phyloP scores from a whole-genome alignment of 208 protist species.

The Leishmania braziliensis region DNA sequence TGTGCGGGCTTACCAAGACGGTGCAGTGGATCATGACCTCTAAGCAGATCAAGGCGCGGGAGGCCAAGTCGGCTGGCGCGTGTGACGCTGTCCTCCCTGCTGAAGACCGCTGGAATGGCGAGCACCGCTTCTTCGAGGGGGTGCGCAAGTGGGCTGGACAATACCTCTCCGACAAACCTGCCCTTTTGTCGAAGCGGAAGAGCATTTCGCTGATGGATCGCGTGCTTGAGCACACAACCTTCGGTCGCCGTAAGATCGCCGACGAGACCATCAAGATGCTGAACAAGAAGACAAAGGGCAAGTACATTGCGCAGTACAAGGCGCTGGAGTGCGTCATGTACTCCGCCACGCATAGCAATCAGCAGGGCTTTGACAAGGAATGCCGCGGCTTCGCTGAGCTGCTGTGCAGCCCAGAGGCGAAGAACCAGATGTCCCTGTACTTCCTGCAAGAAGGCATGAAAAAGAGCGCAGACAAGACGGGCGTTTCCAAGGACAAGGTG shows the following conservation, averaged over 20 bases:
- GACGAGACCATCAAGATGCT: conserved; percentile 63
- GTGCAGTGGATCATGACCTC: conserved; percentile 90
- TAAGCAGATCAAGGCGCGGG: conserved; percentile 60
- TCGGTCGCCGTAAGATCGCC: conserved; percentile 64
- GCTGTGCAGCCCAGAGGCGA: conserved; percentile 78
- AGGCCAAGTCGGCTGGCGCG: conserved; percentile 81
- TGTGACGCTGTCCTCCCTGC: conserved; percentile 59
- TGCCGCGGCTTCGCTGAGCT: conserved; percentile 81
- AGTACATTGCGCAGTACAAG: conserved; percentile 94
- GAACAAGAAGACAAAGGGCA: conserved; percentile 91
- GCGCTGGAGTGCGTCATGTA: conserved; percentile 90
- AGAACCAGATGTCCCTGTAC: conserved; percentile 91
- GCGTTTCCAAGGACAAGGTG: conserved; percentile 65
- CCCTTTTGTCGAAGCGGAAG: conserved; percentile 49
- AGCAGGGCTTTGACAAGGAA: conserved; percentile 66
- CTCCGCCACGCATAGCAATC: conserved; percentile 60
- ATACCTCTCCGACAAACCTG: conserved; percentile 58
- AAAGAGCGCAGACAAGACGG: conserved; percentile 87
- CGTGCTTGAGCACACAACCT: conserved; percentile 56
- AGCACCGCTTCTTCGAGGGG: conserved; percentile 76
- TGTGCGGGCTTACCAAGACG: conserved; percentile 89
- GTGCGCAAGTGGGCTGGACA: conserved; percentile 64
- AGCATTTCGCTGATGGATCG: conserved; percentile 52
- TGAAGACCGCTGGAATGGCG: conserved; percentile 60
- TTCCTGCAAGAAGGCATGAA: conserved; percentile 89